Base-by-base conservation (phyloP, 2,329 filamentous ascomycete species). In the Macrophomina pseudophaseolina region DNA sequence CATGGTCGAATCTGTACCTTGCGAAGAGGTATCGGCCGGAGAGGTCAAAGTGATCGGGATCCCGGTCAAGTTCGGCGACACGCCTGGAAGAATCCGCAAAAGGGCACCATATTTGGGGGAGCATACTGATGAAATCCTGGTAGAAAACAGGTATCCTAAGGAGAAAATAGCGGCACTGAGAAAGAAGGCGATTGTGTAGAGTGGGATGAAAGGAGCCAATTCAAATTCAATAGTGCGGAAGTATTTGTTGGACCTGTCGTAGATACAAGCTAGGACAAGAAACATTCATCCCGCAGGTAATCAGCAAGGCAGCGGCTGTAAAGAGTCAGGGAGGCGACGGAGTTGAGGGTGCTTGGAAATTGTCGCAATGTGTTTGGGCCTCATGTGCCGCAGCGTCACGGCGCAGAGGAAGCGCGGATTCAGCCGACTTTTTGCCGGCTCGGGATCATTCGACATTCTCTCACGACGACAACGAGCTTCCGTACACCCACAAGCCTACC, bases 61-160 rank as follows among this genome's bases (percentile, higher is more conserved):
- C 7, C 72, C 77, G 0, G 74, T 80, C 5, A 79, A 79, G 49
- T 79, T 77, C 54, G 73, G 72, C 32, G 67, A 73, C n/a, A 74
- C 76, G 0, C 69, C 71, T 28, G 70, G 70, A 1, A 60, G 53
- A 3, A 71, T 78, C 35, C 62, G 73, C 42, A 46, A 30, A 14
- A 42, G 60, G 1, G 76, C 75, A 4, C 77, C 75, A 3, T 65
- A 65, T 46, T 40, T 78, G 8, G 75, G 76, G 2, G 70, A 78
- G 66, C 76, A 79, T 28, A 66, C 42, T 5, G 33, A 14, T 23
- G 68, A 70, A 18, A 66, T 73, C 1, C 63, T 78, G 5, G 44
- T 68, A 3, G 69, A 74, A 40, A 60, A 60, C 5, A 44, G 53
- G 14, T 66, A 59, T 23, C 42, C 53, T 3, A 11, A 44, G 4